Evolutionary conservation across 257 asterid species (phyloP), one percentile per base, ranked within the genome.

Genomic region (Mentha longifolia): DNA sequence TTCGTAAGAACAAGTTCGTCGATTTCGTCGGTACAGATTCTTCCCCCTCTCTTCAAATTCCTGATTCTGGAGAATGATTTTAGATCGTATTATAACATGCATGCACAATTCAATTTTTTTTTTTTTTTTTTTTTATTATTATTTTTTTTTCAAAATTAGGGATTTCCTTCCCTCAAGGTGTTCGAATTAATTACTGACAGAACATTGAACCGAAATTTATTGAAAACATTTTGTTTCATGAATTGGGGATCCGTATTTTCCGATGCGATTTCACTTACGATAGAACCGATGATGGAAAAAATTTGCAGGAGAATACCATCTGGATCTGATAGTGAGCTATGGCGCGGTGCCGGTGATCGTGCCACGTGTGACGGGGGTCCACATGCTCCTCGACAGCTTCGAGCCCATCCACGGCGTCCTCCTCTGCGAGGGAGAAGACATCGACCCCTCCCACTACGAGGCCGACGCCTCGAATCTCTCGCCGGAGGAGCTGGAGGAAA

Each of bases 371-470:
- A 78, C 78, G 46, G 98, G 98, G 15, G 88, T 92, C 19, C 85
- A 88, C 81, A 79, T 73, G 86, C 55, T 89, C 30, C 77, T 92
- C 0, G 89, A 89, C 14, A 92, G 96, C 54, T 92, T 89, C 70
- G 91, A 89, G 74, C 98, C 96, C 9, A 90, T 92, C 28, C 98
- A 92, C 65, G 98, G 98, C 17, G 96, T 92, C 17, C 89, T 92
- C 22, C 89, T 92, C 56, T 92, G 98, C 47, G 96, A 92, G 70
- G 98, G 98, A 11, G 98, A 92, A 58, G 98, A 92, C 71, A 88
- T 89, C 22, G 94, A 89, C 55, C 96, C 98, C 1, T 88, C 96
- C 0, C 87, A 73, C 17, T 89, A 92, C 65, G 96, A 85, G 19
- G 81, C 91, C 10, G 97, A 81, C 33, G 13, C 57, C 7, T 72